Conservation (phyloP, 495 filamentous ascomycete species). For the Chaetomium fimeti region DNA sequence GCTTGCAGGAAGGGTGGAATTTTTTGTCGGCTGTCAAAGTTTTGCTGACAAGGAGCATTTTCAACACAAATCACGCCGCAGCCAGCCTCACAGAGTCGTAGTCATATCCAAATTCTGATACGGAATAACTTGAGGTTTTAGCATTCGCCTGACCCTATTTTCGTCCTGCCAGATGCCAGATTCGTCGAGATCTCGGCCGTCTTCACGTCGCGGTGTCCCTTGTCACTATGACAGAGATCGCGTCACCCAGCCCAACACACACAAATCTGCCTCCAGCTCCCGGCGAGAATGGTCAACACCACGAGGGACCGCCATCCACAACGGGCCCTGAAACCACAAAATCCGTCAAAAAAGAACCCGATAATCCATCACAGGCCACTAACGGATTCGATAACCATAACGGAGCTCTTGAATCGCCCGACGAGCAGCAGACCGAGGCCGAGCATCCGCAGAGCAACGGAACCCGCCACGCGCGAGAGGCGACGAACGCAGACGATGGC, state of each 20-base stretch:
- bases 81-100: slow-evolving; percentile 42
- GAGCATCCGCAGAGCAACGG: slow-evolving; percentile 28
- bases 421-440: slow-evolving; percentile 4
- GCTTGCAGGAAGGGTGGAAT: slow-evolving; percentile 27
- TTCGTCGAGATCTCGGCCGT: slow-evolving; percentile 64
- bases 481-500: slow-evolving; percentile 37
- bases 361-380: not conserved
- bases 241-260: slow-evolving; percentile 50
- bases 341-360: slow-evolving; percentile 8
- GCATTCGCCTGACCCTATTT: slow-evolving; percentile 65
- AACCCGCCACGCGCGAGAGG: slow-evolving; percentile 16
- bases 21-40: slow-evolving; percentile 44
- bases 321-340: slow-evolving; percentile 7
- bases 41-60: slow-evolving; percentile 46
- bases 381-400: slow-evolving; percentile 15
- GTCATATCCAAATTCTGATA: slow-evolving; percentile 64
- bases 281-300: slow-evolving; percentile 31
- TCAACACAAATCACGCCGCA: slow-evolving; percentile 42
- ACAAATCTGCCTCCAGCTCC: slow-evolving; percentile 31
- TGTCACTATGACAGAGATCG: slow-evolving; percentile 52
- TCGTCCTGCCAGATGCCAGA: slow-evolving; percentile 58
- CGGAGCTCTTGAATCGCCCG: not conserved
- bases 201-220: slow-evolving; percentile 39
- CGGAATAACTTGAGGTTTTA: slow-evolving; percentile 48
- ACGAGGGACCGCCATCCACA: slow-evolving; percentile 19